A percentile compares a stretch with the other conserved stretches of the same genome.
These are phyloP conservation scores for Beauveria sp. DNA, from an alignment of 2,329 filamentous ascomycete genomes.

Conservation along the genomic window DNA sequence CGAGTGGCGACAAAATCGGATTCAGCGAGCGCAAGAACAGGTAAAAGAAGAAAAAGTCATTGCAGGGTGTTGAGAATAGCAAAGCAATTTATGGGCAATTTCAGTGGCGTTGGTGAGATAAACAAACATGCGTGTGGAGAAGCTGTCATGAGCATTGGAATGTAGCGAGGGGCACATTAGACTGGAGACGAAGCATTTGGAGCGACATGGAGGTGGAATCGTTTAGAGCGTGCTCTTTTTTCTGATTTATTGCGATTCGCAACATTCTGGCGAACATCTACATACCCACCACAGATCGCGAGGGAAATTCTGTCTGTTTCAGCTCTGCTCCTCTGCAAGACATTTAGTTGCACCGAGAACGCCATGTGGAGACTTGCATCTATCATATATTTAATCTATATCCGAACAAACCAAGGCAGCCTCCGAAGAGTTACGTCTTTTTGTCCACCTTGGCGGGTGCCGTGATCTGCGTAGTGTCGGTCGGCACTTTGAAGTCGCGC, in stretches of 20 bases:
- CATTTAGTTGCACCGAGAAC: background rate
- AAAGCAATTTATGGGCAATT: constrained; percentile 1
- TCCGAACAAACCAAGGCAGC: background rate
- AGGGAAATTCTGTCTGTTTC: background rate
- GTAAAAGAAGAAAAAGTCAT: background rate
- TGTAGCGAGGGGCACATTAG: background rate
- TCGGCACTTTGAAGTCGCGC: background rate
- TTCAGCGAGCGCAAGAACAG: background rate
- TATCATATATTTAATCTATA: background rate
- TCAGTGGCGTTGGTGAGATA: constrained; percentile 5
- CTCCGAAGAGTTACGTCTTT: background rate
- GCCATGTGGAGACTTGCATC: background rate
- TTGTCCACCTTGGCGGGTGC: background rate
- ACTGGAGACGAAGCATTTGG: constrained; percentile 5
- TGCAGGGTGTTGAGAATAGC: background rate
- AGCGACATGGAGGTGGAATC: background rate
- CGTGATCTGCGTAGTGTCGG: background rate
- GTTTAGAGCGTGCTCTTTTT: background rate
- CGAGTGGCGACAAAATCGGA: background rate
- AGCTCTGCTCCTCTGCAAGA: background rate
- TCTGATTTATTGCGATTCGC: background rate
- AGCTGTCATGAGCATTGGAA: background rate
- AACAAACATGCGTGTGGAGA: constrained; percentile 7
- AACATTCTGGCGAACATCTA: constrained; percentile 1
- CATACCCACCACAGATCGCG: constrained; percentile 4